Base-by-base conservation (phyloP, 192 early-diverging fungal species). In the Podila minutissima region DNA sequence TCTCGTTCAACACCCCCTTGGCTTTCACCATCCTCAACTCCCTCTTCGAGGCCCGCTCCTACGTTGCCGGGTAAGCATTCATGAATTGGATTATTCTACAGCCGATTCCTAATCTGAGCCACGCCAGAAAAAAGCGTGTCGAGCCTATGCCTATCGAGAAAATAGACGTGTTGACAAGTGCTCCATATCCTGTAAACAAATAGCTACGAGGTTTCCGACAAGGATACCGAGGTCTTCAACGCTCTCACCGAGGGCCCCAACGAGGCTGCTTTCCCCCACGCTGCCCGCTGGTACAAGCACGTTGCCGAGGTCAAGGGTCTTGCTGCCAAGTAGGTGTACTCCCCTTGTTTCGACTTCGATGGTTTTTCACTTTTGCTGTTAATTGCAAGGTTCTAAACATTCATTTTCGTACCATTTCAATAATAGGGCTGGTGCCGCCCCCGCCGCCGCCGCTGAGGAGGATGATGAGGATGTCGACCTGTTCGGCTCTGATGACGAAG, bases 391-490 rank as follows among this genome's bases (percentile, higher is more conserved):
- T 46, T 75, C 20, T 48, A 33, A n/a, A 37, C 13, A 28, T 37
- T 19, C 15, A 17, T 22, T 19, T 19, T 55, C 4, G 37, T 48
- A 22, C 15, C 22, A 26, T 22, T 19, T 51, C 59, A 59, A n/a
- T 50, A 74, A 82, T 83, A 91, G 90, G 74, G 89, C 93, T 61
- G 87, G 71, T 37, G 85, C 83, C 62, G 89, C 86, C 61, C 84
- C 89, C 64, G 87, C 86, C 61, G 87, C 84, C 31, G 88, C 85
- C 59, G 91, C 72, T 22, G 95, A 86, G 33, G 95, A 93, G 48
- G 97, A 97, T 51, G 97, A 98, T 38, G 95, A 97, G 63, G 96
- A 97, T 73, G 86, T 97, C 69, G 97, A 98, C 86, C 94, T 98
- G 69, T 98, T 98, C 85, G 97, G 92, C 75, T 96, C 95, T 73